Evolutionary conservation across 78 protist species (phyloP).

Genomic region (Capsaspora owczarzaki): DNA sequence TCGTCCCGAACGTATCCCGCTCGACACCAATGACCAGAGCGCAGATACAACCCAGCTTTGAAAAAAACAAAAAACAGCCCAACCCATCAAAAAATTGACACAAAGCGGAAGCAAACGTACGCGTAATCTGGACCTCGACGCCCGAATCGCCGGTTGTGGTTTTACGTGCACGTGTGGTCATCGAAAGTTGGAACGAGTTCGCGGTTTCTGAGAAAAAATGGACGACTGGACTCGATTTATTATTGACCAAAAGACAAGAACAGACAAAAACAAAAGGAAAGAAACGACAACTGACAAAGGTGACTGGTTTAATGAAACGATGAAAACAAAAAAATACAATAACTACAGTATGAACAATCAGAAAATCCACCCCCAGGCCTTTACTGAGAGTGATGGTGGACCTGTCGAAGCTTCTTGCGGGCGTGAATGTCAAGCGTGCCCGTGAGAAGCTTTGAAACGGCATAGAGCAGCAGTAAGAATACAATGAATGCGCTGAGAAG

Average conservation of each 20-base stretch:
- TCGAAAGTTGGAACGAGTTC: no score
- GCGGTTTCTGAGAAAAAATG: no score
- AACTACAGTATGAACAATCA: background rate
- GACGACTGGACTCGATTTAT: background rate
- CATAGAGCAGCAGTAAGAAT: conserved; percentile 41
- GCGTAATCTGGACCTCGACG: no score
- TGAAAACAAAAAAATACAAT: background rate
- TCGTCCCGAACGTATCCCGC: no score
- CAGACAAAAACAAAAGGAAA: background rate
- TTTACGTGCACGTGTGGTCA: no score
- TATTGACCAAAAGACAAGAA: background rate
- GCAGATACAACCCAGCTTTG: no score
- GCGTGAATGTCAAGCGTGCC: background rate
- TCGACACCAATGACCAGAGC: no score
- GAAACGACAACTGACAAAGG: no score
- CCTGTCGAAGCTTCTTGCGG: background rate
- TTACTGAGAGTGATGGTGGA: background rate
- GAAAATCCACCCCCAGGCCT: background rate
- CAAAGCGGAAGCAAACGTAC: no score
- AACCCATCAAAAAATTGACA: no score
- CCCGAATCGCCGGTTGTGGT: no score
- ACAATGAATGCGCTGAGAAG: conserved; percentile 59
- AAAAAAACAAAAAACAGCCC: no score
- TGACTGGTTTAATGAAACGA: background rate
- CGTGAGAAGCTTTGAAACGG: background rate